Percentiles rank a stretch among this genome's conserved stretches.
Conservation (phyloP, 2,329 filamentous ascomycete species). For the Bipolaris victoriae region DNA sequence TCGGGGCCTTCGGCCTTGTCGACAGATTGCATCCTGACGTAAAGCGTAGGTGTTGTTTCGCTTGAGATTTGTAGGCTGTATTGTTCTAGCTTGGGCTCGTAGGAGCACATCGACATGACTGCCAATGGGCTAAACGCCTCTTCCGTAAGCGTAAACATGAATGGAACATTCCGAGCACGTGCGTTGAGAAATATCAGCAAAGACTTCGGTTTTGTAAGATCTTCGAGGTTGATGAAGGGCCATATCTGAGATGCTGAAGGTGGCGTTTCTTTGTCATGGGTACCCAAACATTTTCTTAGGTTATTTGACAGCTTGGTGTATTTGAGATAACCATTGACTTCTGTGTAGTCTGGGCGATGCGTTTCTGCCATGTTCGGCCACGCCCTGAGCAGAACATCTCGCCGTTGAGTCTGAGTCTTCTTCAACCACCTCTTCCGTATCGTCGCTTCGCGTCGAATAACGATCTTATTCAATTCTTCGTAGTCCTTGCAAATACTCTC, state of each 20-base stretch:
- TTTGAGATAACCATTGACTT: not conserved
- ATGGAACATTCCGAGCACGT: constrained; percentile 9
- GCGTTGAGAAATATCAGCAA: constrained; percentile 8
- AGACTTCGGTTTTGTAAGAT: constrained; percentile 8
- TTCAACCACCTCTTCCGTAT: constrained; percentile 8
- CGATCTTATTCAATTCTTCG: not conserved
- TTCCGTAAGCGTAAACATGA: constrained; percentile 4
- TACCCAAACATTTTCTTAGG: not conserved
- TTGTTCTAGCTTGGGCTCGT: not conserved
- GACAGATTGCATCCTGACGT: not conserved
- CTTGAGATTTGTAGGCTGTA: not conserved
- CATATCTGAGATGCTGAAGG: not conserved
- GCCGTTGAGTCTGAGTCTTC: constrained; percentile 5
- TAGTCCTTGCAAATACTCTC: not conserved
- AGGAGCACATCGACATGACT: not conserved
- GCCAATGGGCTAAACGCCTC: constrained; percentile 2
- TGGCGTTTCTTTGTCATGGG: not conserved
- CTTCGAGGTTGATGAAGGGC: constrained; percentile 16
- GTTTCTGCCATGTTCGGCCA: not conserved
- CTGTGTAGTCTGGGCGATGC: not conserved
- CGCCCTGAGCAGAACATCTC: not conserved
- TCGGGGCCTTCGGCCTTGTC: not conserved
- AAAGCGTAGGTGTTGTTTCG: not conserved
- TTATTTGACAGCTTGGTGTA: not conserved
- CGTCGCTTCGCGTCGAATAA: constrained; percentile 3